Base-by-base conservation (phyloP, 2,329 filamentous ascomycete species). In the Trichoderma atrobrunneum region DNA sequence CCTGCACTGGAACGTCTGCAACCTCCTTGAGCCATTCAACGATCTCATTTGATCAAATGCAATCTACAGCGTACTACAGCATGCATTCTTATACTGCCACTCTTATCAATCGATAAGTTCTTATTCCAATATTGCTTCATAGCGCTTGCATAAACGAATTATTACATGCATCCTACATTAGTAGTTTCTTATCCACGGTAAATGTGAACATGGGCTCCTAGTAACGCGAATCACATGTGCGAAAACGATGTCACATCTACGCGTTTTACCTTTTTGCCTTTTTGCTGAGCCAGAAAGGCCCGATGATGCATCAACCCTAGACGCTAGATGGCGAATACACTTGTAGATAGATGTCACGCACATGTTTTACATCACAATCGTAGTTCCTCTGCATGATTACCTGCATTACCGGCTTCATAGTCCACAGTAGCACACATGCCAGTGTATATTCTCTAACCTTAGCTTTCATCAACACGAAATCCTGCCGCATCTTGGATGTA, bases 1-100 rank as follows among this genome's bases (percentile, higher is more conserved):
- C 43, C 76, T 82, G 5, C 76, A 81, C 60, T 84, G 82, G 82
- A 80, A 82, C 66, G 73, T 82, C 48, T 54, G 57, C 36, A 72
- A 72, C 30, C 21, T 71, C 14, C 21, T 72, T 16, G 24, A 57
- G 12, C n/a, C 28, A 5, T 12, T 5, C 10, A 5, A 57, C 28
- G 7, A 54, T 24, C n/a, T 51, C 48, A 24, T 24, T 2, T 24
- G 48, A 54, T 24, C 48, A 51, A 21, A 54, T 51, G n/a, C 48
- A 14, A 21, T 24, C n/a, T 24, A 43, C 16, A 43, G 36, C 36
- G 36, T 43, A 18, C 3, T 1, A 3, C 7, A 7, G 11, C n/a
- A 12, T 51, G 11, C n/a, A 11, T 51, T 51, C n/a, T 51, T 24
- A 21, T 48, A 48, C 8, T 21, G 0, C 10, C 3, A 14, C 7